Base-by-base conservation (phyloP, 2,329 filamentous ascomycete species). In the Sporothrix globosa region DNA sequence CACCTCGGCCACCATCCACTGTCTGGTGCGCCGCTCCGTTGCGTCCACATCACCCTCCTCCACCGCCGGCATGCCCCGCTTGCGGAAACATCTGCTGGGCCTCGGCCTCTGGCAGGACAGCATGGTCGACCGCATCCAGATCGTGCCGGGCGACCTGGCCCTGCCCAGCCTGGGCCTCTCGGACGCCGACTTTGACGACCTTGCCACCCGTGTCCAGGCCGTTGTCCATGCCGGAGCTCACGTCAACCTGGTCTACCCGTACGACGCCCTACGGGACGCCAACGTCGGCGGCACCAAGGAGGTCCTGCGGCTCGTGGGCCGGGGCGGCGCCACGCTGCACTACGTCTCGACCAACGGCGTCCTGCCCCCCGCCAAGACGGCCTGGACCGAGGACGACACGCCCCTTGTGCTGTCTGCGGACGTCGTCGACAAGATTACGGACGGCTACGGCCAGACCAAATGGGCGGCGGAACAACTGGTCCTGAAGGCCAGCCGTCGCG, bases 321-420 rank as follows among this genome's bases (percentile, higher is more conserved):
- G 85, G 50, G 86, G 84, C 30, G 89, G 89, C 14, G 90, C 91
- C 0, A 93, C 91, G 0, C 84, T 94, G 1, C 91, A 94, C 75
- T 91, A 94, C 72, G 83, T 94, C 1, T 94, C 91, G 0, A 94
- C 91, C 0, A 94, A 94, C 74, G 92, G 92, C 67, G 91, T 95
- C 1, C 80, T 95, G 48, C 91, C 91, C 1, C 87, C 90, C 9
- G 91, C 90, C 0, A 84, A 85, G 5, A 83, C 88, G 52, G 90
- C 91, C 13, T 94, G 91, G 91, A 79, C 86, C 0, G 92, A 94
- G 77, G 86, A 89, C 72, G 82, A 71, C 27, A 69, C 87, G 11
- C 88, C 90, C 81, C 82, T 94, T 19, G 83, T 85, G 41, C 84
- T 92, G 4, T 86, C 90, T 14, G 87, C 90, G 61, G 91, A 93